Percentiles rank a stretch among this genome's conserved stretches.
These are phyloP conservation scores for Grosmannia huntii DNA, from an alignment of 2,329 filamentous ascomycete genomes.

Conservation along the genomic window DNA sequence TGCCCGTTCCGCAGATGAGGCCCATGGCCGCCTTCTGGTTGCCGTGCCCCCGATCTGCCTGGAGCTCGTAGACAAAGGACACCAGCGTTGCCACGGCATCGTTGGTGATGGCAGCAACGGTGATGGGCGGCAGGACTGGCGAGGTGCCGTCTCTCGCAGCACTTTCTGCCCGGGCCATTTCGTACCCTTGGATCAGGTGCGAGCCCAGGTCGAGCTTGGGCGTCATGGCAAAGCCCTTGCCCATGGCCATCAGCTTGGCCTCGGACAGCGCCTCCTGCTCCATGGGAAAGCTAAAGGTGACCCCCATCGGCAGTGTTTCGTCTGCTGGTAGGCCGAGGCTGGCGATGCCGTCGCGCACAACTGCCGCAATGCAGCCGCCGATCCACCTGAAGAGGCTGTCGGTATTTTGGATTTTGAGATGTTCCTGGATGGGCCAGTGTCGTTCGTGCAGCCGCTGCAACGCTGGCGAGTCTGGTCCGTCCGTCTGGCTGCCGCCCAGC, in stretches of 20 bases:
- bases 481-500: constrained; percentile 24
- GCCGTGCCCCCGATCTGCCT: constrained; percentile 28
- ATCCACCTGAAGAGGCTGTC: constrained; percentile 74
- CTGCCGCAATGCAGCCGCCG: constrained; percentile 60
- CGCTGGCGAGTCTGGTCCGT: not conserved
- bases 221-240: constrained; percentile 55
- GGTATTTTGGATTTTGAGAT: constrained; percentile 60
- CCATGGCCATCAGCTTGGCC: constrained; percentile 55
- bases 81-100: constrained; percentile 70
- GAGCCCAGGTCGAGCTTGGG: constrained; percentile 47
- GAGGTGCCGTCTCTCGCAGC: not conserved
- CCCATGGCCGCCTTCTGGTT: constrained; percentile 62
- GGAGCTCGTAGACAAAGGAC: constrained; percentile 61
- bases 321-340: constrained; percentile 27
- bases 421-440: constrained; percentile 61
- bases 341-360: constrained; percentile 47
- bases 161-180: constrained; percentile 25
- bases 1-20: constrained; percentile 69
- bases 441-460: constrained; percentile 51
- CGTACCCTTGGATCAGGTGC: constrained; percentile 46
- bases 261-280: constrained; percentile 48
- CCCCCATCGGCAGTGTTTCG: constrained; percentile 46
- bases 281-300: constrained; percentile 62
- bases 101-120: constrained; percentile 66
- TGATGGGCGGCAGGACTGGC: constrained; percentile 46